Base-by-base conservation (phyloP, 2,329 filamentous ascomycete genomes). In the Trichoderma atroviride region DNA sequence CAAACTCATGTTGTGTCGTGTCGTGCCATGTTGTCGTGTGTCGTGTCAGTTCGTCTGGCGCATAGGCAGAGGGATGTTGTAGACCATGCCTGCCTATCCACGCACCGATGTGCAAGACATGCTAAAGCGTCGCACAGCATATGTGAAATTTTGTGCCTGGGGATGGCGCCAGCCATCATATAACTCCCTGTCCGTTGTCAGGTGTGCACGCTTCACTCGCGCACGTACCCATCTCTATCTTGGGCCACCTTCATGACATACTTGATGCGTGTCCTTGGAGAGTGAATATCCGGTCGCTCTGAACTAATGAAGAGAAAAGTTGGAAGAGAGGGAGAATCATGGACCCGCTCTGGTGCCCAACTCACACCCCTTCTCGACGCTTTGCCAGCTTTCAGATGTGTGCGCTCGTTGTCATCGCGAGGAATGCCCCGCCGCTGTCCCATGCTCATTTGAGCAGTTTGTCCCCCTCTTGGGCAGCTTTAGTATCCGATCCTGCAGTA, bases 341-440 rank as follows among this genome's bases (percentile, higher is more conserved):
- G 4, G 64, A 67, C 64, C 64, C 64, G 64, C 64, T 59, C 64
- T 67, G 64, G 29, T 67, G 64, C 64, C 64, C 64, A 56, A 67
- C 64, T 67, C 64, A 58, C 55, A 57, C 55, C 64, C 55, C 53
- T 40, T 64, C 55, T 56, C 50, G 11, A 29, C 35, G 50, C 40
- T 56, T 64, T 35, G 50, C 33, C 16, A 29, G 53, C 53, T 56
- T 29, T 61, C 59, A 61, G 61, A 56, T 11, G 61, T 56, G 50
- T 56, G 50, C 29, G 62, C 52, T 67, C 29, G 64, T 40, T 59
- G 64, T 67, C 64, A 59, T 40, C 55, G 55, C 52, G 29, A 52
- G 27, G 62, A 43, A 43, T 35, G 64, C 55, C 55, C 64, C 64
- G 64, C 55, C 29, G 55, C 27, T 43, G 37, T 67, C 55, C 40